Evolutionary conservation across 805 yeast genomes (phyloP).

Genomic region (Clavispora carvajalis): DNA sequence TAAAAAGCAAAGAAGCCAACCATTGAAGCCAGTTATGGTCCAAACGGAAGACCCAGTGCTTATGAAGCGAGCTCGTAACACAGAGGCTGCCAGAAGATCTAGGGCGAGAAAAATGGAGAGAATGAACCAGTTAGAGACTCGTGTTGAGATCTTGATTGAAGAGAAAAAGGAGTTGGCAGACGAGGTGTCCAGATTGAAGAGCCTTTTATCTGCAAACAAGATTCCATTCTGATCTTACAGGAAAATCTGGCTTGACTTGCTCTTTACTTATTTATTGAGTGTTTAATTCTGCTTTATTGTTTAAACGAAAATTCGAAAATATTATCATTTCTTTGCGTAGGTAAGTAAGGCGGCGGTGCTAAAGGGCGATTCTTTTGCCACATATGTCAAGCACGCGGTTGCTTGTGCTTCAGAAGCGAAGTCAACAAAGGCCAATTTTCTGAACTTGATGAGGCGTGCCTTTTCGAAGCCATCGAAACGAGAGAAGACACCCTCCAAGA

Average conservation of each 20-base stretch:
- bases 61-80: slow-evolving; percentile 89
- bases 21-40: slow-evolving; percentile 63
- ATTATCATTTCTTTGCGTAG: slow-evolving; percentile 28
- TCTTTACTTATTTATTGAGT: slow-evolving; percentile 1
- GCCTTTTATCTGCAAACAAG: slow-evolving; percentile 30
- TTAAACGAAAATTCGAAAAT: not conserved
- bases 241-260: not conserved
- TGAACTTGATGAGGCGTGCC: slow-evolving; percentile 58
- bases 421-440: slow-evolving; percentile 78
- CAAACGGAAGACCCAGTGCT: slow-evolving; percentile 58
- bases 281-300: not conserved
- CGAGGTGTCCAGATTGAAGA: slow-evolving; percentile 60
- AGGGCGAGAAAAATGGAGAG: slow-evolving; percentile 90
- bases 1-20: slow-evolving; percentile 69
- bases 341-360: slow-evolving; percentile 23
- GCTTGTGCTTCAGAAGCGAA: slow-evolving; percentile 56
- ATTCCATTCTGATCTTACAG: slow-evolving; percentile 7
- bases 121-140: slow-evolving; percentile 74
- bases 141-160: slow-evolving; percentile 58
- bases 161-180: slow-evolving; percentile 56
- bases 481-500: slow-evolving; percentile 44
- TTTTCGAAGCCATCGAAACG: slow-evolving; percentile 57
- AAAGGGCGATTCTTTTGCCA: slow-evolving; percentile 11
- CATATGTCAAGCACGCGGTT: slow-evolving; percentile 20
- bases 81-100: slow-evolving; percentile 96